Conservation (phyloP, 257 asterid species). For the Pogostemon cablin region DNA sequence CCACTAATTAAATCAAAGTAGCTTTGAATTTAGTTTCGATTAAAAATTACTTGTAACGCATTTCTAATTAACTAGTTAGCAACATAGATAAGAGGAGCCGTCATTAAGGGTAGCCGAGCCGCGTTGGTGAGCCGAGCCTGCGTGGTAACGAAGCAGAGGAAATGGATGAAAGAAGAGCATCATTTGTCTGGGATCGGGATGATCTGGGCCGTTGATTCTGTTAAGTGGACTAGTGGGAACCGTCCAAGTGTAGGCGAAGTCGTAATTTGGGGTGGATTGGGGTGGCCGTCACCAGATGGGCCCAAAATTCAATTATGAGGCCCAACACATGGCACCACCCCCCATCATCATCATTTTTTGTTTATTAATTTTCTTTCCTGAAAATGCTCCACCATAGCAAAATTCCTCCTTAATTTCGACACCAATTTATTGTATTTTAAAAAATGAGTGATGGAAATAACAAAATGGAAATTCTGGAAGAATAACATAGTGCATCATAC, state of each 20-base stretch:
- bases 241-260: slow-evolving; percentile 52
- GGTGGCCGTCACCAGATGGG: slow-evolving; percentile 45
- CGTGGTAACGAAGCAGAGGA: slow-evolving; percentile 52
- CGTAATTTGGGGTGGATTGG: slow-evolving; percentile 49
- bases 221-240: slow-evolving; percentile 19
- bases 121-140: slow-evolving; percentile 41
- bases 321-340: slow-evolving; percentile 47
- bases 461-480: no score
- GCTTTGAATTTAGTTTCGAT: no score
- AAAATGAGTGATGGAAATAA: no score
- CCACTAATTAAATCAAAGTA: no score
- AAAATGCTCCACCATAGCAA: slow-evolving; percentile 16
- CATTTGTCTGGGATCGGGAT: slow-evolving; percentile 31
- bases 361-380: not conserved
- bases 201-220: slow-evolving; percentile 36
- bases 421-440: not conserved
- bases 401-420: slow-evolving; percentile 15
- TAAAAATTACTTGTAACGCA: not conserved
- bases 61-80: slow-evolving; percentile 19
- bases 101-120: not conserved
- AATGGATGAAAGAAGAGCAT: slow-evolving; percentile 36
- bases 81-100: slow-evolving; percentile 11
- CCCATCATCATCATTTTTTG: slow-evolving; percentile 26
- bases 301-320: slow-evolving; percentile 38
- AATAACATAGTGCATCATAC: no score